Evolutionary conservation across 441 rosid species (phyloP).

Genomic region (Capsella rubella): DNA sequence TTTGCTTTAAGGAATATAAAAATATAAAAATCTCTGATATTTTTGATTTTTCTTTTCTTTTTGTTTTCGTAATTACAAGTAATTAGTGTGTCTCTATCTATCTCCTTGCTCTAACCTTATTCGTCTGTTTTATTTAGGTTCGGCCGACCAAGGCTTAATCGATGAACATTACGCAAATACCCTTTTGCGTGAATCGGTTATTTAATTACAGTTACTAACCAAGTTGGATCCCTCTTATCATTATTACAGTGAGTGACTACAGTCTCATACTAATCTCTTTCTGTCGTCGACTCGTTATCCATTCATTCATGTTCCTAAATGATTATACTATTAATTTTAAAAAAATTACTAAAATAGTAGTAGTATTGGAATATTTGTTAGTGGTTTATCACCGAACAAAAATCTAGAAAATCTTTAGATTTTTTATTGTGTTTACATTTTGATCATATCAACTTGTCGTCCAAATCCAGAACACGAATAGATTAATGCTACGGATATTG

Average conservation of each 20-base stretch:
- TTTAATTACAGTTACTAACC: background rate
- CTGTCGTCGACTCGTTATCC: constrained; percentile 36
- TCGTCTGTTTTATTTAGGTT: constrained; percentile 34
- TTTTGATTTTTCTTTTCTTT: constrained; percentile 6
- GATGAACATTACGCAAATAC: constrained; percentile 8
- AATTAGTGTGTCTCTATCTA: background rate
- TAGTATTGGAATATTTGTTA: background rate
- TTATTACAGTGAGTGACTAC: constrained; percentile 9
- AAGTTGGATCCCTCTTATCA: background rate
- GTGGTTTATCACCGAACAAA: constrained; percentile 11
- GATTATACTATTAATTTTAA: background rate
- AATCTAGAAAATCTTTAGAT: constrained; percentile 25
- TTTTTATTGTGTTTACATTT: background rate
- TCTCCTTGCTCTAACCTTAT: background rate
- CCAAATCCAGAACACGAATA: constrained; percentile 29
- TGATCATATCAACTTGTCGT: constrained; percentile 12
- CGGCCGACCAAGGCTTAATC: constrained; percentile 35
- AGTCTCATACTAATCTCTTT: constrained; percentile 13
- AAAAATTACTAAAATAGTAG: no score
- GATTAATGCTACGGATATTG: background rate
- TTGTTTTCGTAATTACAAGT: background rate
- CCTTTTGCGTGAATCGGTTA: constrained; percentile 18
- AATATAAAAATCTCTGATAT: background rate
- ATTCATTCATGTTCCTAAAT: constrained; percentile 1
- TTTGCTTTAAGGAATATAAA: constrained; percentile 33